Evolutionary conservation across 2,329 filamentous ascomycete genomes (phyloP).

Genomic region (Stachybotrys echinatus): DNA sequence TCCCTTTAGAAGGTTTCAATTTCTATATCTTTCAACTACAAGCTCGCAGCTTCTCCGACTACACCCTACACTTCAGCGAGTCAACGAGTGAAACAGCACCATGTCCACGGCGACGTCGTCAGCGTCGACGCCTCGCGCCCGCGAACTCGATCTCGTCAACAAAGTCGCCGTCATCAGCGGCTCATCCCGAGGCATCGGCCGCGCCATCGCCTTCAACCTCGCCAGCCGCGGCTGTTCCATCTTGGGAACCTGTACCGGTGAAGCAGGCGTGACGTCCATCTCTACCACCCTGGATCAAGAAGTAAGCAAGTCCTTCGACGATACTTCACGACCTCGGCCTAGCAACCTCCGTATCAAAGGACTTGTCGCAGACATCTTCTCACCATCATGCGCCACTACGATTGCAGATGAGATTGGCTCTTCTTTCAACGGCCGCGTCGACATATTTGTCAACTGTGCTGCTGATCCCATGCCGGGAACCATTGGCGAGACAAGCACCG

Average conservation of each 20-base stretch:
- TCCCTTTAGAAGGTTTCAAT: too few relatives aligned
- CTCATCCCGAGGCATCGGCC: constrained; percentile 17
- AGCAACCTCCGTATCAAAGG: constrained; percentile 16
- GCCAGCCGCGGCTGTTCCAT: constrained; percentile 21
- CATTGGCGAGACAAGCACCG: constrained; percentile 18
- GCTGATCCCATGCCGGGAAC: constrained; percentile 19
- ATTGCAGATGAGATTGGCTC: constrained; percentile 18
- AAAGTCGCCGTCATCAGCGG: constrained; percentile 42
- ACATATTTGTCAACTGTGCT: constrained; percentile 29
- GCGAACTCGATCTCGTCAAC: constrained; percentile 8
- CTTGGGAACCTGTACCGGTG: constrained; percentile 23
- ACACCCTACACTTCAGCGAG: too few relatives aligned
- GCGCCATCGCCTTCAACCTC: constrained; percentile 19
- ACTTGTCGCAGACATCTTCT: constrained; percentile 22
- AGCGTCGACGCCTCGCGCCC: too few relatives aligned
- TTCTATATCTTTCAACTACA: too few relatives aligned
- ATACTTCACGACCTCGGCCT: constrained; percentile 7
- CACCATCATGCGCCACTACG: constrained; percentile 14
- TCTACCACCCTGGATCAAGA: constrained; percentile 13
- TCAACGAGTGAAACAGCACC: too few relatives aligned
- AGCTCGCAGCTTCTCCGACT: too few relatives aligned
- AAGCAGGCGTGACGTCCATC: constrained; percentile 12
- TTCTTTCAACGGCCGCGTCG: constrained; percentile 17
- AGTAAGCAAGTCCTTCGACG: constrained; percentile 11
- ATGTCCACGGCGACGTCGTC: too few relatives aligned